These are phyloP conservation scores for Candida multigemmis DNA, from an alignment of 805 yeast genomes.

Conservation along the genomic window DNA sequence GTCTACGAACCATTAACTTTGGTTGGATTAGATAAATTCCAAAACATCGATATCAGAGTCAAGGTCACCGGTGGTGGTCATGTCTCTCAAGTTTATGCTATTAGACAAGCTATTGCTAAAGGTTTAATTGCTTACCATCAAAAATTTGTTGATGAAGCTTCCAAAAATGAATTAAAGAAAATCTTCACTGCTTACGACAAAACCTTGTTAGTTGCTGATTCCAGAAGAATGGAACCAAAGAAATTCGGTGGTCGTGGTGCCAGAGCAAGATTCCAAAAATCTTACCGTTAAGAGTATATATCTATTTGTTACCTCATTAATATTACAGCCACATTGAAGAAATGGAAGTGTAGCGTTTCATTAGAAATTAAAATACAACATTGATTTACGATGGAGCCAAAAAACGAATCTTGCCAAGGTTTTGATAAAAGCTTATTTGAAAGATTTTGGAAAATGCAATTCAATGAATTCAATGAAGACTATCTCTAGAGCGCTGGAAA, in stretches of 20 bases:
- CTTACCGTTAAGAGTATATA: conserved; percentile 79
- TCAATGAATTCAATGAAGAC: no score
- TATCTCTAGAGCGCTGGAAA: no score
- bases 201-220: conserved; percentile 98
- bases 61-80: conserved; percentile 99
- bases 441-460: no score
- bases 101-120: conserved; percentile 99
- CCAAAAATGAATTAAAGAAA: conserved; percentile 99
- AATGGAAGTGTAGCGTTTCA: no score
- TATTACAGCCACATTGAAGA: no score
- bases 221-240: conserved; percentile 99
- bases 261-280: conserved; percentile 99
- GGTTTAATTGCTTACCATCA: conserved; percentile 99
- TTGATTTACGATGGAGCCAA: no score
- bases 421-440: no score
- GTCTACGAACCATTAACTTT: conserved; percentile 98
- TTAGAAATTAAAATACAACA: no score
- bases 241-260: conserved; percentile 99
- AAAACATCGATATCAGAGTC: conserved; percentile 97
- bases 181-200: conserved; percentile 97
- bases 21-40: conserved; percentile 98
- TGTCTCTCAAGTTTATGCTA: conserved; percentile 99
- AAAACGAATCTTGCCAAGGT: no score
- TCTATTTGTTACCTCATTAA: conserved; percentile 1
- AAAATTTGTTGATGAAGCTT: conserved; percentile 98